These are phyloP conservation scores for Chlamydomonas eustigma DNA, from an alignment of 139 green algal species.

Conservation along the genomic window DNA sequence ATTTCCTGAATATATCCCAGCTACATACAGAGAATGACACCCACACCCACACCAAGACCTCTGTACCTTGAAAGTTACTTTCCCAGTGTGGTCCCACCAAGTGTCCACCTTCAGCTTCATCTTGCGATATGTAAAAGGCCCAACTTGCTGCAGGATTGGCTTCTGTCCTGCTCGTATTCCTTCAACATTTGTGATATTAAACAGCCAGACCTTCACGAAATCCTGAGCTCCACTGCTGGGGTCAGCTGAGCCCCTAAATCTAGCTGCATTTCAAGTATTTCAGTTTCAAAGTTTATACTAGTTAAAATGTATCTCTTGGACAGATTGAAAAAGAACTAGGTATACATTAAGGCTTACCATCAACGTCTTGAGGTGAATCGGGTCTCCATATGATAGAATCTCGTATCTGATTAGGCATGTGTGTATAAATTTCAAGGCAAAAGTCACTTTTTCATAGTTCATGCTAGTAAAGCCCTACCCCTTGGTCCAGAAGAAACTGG, in stretches of 20 bases:
- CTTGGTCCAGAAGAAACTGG: background rate
- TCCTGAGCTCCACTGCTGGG: background rate
- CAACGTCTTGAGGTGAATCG: background rate
- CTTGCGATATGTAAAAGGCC: constrained; percentile 26
- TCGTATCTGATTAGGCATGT: too few relatives aligned
- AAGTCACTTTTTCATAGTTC: too few relatives aligned
- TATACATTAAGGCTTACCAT: background rate
- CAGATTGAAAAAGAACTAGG: too few relatives aligned
- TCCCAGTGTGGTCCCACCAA: constrained; percentile 18
- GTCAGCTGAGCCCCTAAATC: background rate
- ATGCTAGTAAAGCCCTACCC: too few relatives aligned
- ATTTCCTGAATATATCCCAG: too few relatives aligned
- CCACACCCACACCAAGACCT: background rate
- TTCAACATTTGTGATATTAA: constrained; percentile 19
- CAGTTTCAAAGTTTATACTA: background rate
- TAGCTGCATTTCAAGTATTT: background rate
- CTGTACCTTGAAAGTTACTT: constrained; percentile 23
- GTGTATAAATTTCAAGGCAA: too few relatives aligned
- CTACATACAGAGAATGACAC: too few relatives aligned
- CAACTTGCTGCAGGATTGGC: constrained; percentile 12
- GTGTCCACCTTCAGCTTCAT: constrained; percentile 12
- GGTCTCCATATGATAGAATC: constrained; percentile 4
- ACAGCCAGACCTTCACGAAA: constrained; percentile 9
- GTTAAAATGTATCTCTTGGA: too few relatives aligned
- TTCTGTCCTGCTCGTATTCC: constrained; percentile 5